A percentile compares a stretch with the other conserved stretches of the same genome.
phyloP scores from a whole-genome alignment of 2,329 filamentous ascomycete species.

The Myriangium duriaei region DNA sequence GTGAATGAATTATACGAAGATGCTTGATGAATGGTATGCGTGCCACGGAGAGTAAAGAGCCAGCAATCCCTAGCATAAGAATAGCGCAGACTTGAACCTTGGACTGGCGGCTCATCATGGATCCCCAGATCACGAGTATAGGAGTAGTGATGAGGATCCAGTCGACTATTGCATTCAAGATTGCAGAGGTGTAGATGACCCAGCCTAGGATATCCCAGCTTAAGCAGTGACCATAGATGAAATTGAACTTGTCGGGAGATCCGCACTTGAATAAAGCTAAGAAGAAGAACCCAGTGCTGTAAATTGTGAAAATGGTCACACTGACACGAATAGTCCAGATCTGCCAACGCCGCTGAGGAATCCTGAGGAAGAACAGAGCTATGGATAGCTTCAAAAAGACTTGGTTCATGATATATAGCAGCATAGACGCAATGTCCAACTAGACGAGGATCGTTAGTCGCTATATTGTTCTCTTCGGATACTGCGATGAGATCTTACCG shows the following conservation, averaged over 20 bases:
- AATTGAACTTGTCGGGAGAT: constrained; percentile 1
- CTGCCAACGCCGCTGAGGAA: constrained; percentile 11
- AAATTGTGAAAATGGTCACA: constrained; percentile 6
- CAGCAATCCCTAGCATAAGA: constrained; percentile 8
- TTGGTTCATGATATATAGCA: constrained; percentile 9
- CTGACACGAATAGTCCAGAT: constrained; percentile 8
- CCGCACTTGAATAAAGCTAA: constrained; percentile 10
- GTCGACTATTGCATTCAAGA: constrained; percentile 8
- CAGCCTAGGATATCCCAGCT: constrained; percentile 8
- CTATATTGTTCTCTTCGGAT: background rate
- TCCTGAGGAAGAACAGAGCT: constrained; percentile 12
- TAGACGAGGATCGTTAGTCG: constrained; percentile 2
- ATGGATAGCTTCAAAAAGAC: constrained; percentile 12
- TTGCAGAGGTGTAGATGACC: constrained; percentile 8
- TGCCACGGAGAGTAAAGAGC: constrained; percentile 9
- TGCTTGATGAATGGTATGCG: constrained; percentile 10
- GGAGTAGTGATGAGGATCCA: constrained; percentile 9
- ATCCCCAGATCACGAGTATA: constrained; percentile 7
- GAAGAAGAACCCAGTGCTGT: constrained; percentile 8
- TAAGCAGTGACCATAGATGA: constrained; percentile 8
- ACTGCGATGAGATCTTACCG: too few relatives aligned
- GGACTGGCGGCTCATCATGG: constrained; percentile 8
- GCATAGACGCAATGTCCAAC: constrained; percentile 6
- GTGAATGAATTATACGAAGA: background rate
- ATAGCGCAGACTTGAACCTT: constrained; percentile 9